These are phyloP conservation scores for Pyrenophora graminea DNA, from an alignment of 2,329 filamentous ascomycete genomes.

Conservation along the genomic window DNA sequence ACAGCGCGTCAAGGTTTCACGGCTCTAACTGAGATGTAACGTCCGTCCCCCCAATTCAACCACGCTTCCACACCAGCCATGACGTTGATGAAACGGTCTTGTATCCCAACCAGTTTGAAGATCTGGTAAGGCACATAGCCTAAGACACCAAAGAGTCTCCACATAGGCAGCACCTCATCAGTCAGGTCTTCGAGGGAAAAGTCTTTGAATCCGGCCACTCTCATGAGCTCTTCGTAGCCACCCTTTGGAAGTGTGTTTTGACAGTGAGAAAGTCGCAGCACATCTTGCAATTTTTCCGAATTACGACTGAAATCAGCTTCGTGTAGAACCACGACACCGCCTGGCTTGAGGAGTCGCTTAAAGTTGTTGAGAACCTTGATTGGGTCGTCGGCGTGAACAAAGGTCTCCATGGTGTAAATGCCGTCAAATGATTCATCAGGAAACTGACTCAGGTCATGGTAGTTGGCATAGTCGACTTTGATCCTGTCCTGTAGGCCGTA, in stretches of 20 bases:
- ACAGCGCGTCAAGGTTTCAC: slow-evolving; percentile 18
- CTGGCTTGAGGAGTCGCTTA: slow-evolving; percentile 54
- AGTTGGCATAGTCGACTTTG: slow-evolving; percentile 52
- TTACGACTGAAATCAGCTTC: slow-evolving; percentile 37
- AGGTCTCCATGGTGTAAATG: slow-evolving; percentile 61
- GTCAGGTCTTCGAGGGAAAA: slow-evolving; percentile 52
- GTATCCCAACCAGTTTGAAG: slow-evolving; percentile 50
- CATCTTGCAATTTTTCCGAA: slow-evolving; percentile 15
- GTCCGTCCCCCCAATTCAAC: slow-evolving; percentile 25
- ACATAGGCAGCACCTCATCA: slow-evolving; percentile 55
- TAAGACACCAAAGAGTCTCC: slow-evolving; percentile 54
- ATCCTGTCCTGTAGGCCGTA: slow-evolving; percentile 45
- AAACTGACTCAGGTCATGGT: slow-evolving; percentile 56
- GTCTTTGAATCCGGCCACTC: slow-evolving; percentile 44
- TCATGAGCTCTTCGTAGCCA: slow-evolving; percentile 46
- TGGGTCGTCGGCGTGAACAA: slow-evolving; percentile 59
- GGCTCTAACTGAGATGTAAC: slow-evolving; percentile 25
- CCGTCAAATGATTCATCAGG: slow-evolving; percentile 52
- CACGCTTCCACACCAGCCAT: slow-evolving; percentile 51
- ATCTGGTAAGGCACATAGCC: slow-evolving; percentile 55
- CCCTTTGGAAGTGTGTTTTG: slow-evolving; percentile 42
- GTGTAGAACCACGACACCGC: slow-evolving; percentile 52
- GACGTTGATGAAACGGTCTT: slow-evolving; percentile 55
- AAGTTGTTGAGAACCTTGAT: slow-evolving; percentile 52
- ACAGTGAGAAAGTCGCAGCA: slow-evolving; percentile 1